Conservation (phyloP, 2,329 filamentous ascomycete genomes). For the Claviceps paspali region DNA sequence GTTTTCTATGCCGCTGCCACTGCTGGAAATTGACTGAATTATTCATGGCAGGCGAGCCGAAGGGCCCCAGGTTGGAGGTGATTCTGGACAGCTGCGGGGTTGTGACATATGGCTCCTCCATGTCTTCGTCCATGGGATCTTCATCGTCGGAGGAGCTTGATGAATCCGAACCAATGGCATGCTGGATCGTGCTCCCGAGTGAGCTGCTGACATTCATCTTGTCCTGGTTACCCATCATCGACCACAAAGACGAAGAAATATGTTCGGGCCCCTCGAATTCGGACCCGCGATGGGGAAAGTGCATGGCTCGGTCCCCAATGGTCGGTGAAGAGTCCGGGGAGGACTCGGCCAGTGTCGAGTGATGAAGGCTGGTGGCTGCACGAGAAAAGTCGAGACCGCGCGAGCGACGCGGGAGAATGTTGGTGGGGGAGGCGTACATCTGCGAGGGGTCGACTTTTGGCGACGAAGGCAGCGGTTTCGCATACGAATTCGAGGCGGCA, state of each 20-base stretch:
- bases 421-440: constrained; percentile 74
- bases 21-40: constrained; percentile 75
- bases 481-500: constrained; percentile 19
- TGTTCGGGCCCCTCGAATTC: constrained; percentile 41
- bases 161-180: constrained; percentile 58
- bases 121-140: constrained; percentile 56
- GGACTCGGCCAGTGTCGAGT: constrained; percentile 82
- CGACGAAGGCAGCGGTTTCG: constrained; percentile 55
- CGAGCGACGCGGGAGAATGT: constrained; percentile 75
- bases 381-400: constrained; percentile 86
- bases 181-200: constrained; percentile 46
- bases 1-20: constrained; percentile 55
- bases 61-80: constrained; percentile 37
- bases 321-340: constrained; percentile 86
- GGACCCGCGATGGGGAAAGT: constrained; percentile 39
- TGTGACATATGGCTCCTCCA: constrained; percentile 65
- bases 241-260: constrained; percentile 58
- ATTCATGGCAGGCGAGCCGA: constrained; percentile 54
- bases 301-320: constrained; percentile 51
- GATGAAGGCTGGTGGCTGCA: constrained; percentile 85
- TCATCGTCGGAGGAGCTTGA: constrained; percentile 61
- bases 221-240: constrained; percentile 53
- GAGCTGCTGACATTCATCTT: constrained; percentile 64
- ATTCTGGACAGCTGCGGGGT: constrained; percentile 64
- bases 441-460: constrained; percentile 75